A percentile compares a stretch with the other conserved stretches of the same genome.
phyloP scores from a whole-genome alignment of 2,329 filamentous ascomycete genomes.

The Fusarium veterinarium region DNA sequence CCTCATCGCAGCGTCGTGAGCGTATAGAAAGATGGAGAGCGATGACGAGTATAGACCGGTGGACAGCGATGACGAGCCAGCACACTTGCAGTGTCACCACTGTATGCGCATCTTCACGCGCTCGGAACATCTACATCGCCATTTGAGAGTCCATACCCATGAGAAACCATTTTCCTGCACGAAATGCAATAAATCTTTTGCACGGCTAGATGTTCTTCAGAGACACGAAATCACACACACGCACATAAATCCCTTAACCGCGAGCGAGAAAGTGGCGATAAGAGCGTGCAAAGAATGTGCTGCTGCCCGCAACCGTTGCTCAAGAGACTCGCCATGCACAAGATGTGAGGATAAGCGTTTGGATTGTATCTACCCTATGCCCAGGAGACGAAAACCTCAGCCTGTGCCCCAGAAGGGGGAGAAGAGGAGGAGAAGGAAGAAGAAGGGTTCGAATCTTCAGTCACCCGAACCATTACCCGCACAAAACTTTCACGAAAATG shows the following conservation, averaged over 20 bases:
- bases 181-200: constrained; percentile 28
- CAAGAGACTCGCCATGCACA: constrained; percentile 24
- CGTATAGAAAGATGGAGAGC: background rate
- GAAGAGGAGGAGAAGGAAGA: background rate
- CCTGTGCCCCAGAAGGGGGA: background rate
- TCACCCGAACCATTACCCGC: background rate
- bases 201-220: constrained; percentile 27
- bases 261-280: background rate
- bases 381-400: constrained; percentile 2
- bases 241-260: background rate
- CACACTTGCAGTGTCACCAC: background rate
- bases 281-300: constrained; percentile 34
- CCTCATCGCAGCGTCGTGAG: background rate
- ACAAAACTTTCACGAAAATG: background rate
- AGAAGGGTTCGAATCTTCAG: background rate
- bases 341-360: constrained; percentile 18
- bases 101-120: constrained; percentile 18
- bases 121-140: constrained; percentile 30
- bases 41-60: background rate
- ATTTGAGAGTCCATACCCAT: constrained; percentile 25
- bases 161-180: constrained; percentile 31
- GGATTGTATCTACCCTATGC: constrained; percentile 15
- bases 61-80: background rate
- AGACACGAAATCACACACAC: constrained; percentile 25
- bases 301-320: constrained; percentile 26